Conservation (phyloP, 2,329 filamentous ascomycete genomes). For the Fusarium burgessii region DNA sequence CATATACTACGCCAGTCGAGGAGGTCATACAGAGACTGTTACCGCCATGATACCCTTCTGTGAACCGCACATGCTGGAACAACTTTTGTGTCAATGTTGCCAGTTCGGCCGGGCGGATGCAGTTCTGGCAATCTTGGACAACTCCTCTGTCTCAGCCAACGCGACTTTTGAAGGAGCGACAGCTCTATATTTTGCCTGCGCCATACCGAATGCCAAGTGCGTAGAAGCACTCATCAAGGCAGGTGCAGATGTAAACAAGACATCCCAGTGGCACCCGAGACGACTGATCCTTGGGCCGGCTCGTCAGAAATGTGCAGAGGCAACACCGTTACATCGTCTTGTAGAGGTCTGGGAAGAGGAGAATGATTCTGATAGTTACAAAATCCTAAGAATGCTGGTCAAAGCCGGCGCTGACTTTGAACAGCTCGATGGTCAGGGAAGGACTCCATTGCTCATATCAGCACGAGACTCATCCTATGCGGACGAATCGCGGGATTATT, state of each 20-base stretch:
- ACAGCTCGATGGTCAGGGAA: background rate
- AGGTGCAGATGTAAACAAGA: constrained; percentile 29
- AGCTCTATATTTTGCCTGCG: constrained; percentile 32
- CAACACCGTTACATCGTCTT: constrained; percentile 22
- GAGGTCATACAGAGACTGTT: constrained; percentile 29
- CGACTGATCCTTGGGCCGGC: background rate
- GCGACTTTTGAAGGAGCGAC: constrained; percentile 19
- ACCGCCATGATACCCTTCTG: constrained; percentile 37
- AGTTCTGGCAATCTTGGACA: constrained; percentile 19
- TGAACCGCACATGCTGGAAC: constrained; percentile 16
- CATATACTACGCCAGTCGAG: constrained; percentile 29
- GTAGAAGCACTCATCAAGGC: constrained; percentile 26
- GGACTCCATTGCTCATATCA: constrained; percentile 14
- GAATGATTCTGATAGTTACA: constrained; percentile 16
- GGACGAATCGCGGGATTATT: background rate
- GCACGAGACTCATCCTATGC: background rate
- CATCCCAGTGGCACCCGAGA: constrained; percentile 3
- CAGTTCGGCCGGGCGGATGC: constrained; percentile 19
- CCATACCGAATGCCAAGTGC: constrained; percentile 6
- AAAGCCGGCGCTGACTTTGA: constrained; percentile 31
- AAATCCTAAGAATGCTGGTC: constrained; percentile 23
- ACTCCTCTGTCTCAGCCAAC: constrained; percentile 29
- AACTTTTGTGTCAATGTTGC: constrained; percentile 38
- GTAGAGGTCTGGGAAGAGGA: constrained; percentile 3
- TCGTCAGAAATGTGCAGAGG: background rate